Evolutionary conservation across 306 rosid species (phyloP).

Genomic region (Abrus precatorius): DNA sequence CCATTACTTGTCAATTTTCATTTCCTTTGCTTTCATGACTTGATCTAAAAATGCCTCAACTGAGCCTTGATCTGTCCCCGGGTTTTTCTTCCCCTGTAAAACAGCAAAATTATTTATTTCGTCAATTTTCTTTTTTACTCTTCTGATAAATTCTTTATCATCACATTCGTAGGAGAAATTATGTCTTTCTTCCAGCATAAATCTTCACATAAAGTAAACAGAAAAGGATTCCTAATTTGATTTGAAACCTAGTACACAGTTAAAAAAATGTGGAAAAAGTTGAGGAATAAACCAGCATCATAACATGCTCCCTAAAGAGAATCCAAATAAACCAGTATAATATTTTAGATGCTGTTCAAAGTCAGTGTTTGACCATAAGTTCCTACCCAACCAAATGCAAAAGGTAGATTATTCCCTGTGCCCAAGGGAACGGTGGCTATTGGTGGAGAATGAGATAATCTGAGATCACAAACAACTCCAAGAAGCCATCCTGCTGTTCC

Average conservation of each 20-base stretch:
- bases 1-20: conserved; percentile 88
- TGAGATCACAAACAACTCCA: conserved; percentile 96
- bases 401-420: conserved; percentile 98
- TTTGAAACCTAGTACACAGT: conserved; percentile 4
- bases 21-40: conserved; percentile 85
- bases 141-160: conserved; percentile 13
- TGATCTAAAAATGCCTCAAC: conserved; percentile 73
- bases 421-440: conserved; percentile 94
- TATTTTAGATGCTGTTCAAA: conserved; percentile 27
- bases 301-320: neutral
- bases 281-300: conserved; percentile 28
- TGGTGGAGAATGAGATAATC: conserved; percentile 84
- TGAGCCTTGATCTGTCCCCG: conserved; percentile 70
- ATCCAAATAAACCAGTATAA: conserved; percentile 17
- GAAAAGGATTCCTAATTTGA: neutral
- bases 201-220: neutral
- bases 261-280: neutral
- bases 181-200: neutral
- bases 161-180: conserved; percentile 9
- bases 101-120: conserved; percentile 39
- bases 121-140: neutral
- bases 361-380: conserved; percentile 22
- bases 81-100: conserved; percentile 92
- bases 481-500: conserved; percentile 99
- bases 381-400: conserved; percentile 98